Evolutionary conservation across 768 basidiomycete species (phyloP).

Genomic region (Lactifluus hygrophoroides): DNA sequence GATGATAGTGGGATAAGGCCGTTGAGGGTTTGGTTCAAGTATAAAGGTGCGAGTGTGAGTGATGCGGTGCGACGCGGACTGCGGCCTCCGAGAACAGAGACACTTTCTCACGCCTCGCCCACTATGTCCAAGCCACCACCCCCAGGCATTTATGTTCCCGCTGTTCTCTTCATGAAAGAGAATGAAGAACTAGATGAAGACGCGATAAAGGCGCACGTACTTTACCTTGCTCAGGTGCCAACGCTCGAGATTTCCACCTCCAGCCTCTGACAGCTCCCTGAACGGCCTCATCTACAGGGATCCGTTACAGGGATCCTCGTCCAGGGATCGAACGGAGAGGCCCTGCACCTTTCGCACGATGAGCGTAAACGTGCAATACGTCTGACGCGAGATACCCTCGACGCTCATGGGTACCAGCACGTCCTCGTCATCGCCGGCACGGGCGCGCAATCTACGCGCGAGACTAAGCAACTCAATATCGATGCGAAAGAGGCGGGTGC

Average conservation of each 20-base stretch:
- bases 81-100: too few relatives aligned
- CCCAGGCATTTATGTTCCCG: conserved; percentile 68
- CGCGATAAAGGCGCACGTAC: conserved; percentile 59
- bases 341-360: conserved; percentile 64
- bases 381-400: conserved; percentile 61
- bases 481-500: conserved; percentile 83
- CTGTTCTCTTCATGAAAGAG: conserved; percentile 63
- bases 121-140: conserved; percentile 37
- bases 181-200: conserved; percentile 63
- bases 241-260: conserved; percentile 3
- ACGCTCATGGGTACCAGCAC: conserved; percentile 59
- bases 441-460: conserved; percentile 70
- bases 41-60: background rate
- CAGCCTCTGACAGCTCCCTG: conserved; percentile 10
- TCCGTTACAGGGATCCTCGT: conserved; percentile 66
- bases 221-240: conserved; percentile 60
- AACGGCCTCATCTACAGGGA: conserved; percentile 35
- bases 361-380: conserved; percentile 58
- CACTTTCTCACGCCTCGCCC: conserved; percentile 2
- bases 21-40: background rate
- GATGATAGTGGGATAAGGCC: background rate
- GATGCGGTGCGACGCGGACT: too few relatives aligned
- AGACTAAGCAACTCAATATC: conserved; percentile 58
- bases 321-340: conserved; percentile 70
- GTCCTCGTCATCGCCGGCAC: conserved; percentile 75